A percentile compares a stretch with the other conserved stretches of the same genome.
Evolutionary conservation across 164 flowering plant genomes (phyloP).

Genomic region (Macadamia tetraphylla): DNA sequence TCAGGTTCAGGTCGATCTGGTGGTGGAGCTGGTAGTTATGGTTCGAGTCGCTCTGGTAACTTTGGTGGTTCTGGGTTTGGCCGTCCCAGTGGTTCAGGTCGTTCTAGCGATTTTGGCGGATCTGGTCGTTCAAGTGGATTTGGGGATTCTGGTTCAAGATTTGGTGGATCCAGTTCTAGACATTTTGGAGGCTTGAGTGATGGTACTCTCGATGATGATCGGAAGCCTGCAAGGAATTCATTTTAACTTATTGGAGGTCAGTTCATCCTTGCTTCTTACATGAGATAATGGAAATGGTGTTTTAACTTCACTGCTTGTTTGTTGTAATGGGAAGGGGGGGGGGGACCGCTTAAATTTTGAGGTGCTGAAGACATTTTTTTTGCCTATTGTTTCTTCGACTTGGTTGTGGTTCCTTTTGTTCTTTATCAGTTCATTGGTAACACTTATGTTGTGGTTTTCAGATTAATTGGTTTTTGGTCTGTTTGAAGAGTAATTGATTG

Average conservation of each 20-base stretch:
- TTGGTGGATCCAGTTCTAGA: background rate
- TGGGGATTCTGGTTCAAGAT: constrained; percentile 17
- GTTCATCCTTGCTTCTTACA: background rate
- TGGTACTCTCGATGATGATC: constrained; percentile 11
- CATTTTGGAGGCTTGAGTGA: constrained; percentile 16
- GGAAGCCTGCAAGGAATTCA: constrained; percentile 21
- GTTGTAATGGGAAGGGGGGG: too few relatives aligned
- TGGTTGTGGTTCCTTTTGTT: too few relatives aligned
- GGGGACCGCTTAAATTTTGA: too few relatives aligned
- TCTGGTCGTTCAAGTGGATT: constrained; percentile 13
- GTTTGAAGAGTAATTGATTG: too few relatives aligned
- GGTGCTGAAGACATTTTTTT: too few relatives aligned
- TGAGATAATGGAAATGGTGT: too few relatives aligned
- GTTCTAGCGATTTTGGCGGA: background rate
- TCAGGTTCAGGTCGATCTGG: constrained; percentile 23
- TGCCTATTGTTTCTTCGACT: too few relatives aligned
- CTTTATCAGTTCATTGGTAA: too few relatives aligned
- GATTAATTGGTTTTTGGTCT: too few relatives aligned
- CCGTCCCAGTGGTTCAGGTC: constrained; percentile 25
- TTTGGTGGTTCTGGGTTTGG: constrained; percentile 29
- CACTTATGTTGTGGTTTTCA: too few relatives aligned
- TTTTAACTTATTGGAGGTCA: constrained; percentile 23
- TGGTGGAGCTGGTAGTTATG: constrained; percentile 20
- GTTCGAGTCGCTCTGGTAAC: constrained; percentile 7
- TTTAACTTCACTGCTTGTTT: too few relatives aligned